A percentile compares a stretch with the other conserved stretches of the same genome.
Conservation (phyloP, 2,329 filamentous ascomycete species). For the Verticillium dahliae region DNA sequence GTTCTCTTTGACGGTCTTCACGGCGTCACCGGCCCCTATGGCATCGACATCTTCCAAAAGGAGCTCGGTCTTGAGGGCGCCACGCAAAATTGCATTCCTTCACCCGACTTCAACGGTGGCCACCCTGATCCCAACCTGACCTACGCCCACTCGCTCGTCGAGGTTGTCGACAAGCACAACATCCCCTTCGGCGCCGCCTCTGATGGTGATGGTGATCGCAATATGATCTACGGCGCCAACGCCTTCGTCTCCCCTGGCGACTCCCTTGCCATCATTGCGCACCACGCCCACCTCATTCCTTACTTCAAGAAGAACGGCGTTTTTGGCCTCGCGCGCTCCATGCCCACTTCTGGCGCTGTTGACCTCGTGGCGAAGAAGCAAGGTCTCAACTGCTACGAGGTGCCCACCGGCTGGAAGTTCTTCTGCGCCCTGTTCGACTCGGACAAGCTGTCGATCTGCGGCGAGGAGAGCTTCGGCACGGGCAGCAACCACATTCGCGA, state of each 20-base stretch:
- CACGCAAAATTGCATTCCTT: slow-evolving; percentile 88
- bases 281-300: slow-evolving; percentile 92
- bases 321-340: slow-evolving; percentile 89
- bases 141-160: slow-evolving; percentile 90
- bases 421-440: slow-evolving; percentile 95
- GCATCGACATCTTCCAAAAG: slow-evolving; percentile 87
- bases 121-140: slow-evolving; percentile 98
- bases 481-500: slow-evolving; percentile 98
- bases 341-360: slow-evolving; percentile 94
- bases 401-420: slow-evolving; percentile 98
- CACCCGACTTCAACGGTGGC: slow-evolving; percentile 92
- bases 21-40: slow-evolving; percentile 94
- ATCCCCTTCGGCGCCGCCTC: slow-evolving; percentile 96
- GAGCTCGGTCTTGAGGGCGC: slow-evolving; percentile 75
- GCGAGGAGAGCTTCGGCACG: slow-evolving; percentile 96
- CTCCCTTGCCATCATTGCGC: slow-evolving; percentile 94
- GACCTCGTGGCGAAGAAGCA: slow-evolving; percentile 95
- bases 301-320: slow-evolving; percentile 98
- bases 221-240: slow-evolving; percentile 99
- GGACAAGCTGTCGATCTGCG: slow-evolving; percentile 95
- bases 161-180: slow-evolving; percentile 81
- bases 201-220: slow-evolving; percentile 95
- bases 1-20: slow-evolving; percentile 91
- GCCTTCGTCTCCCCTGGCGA: slow-evolving; percentile 96
- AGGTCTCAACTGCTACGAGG: slow-evolving; percentile 86